Evolutionary conservation across 83 land plant genomes (phyloP), one percentile per base, ranked within the genome.

Genomic region (Larix sibirica): DNA sequence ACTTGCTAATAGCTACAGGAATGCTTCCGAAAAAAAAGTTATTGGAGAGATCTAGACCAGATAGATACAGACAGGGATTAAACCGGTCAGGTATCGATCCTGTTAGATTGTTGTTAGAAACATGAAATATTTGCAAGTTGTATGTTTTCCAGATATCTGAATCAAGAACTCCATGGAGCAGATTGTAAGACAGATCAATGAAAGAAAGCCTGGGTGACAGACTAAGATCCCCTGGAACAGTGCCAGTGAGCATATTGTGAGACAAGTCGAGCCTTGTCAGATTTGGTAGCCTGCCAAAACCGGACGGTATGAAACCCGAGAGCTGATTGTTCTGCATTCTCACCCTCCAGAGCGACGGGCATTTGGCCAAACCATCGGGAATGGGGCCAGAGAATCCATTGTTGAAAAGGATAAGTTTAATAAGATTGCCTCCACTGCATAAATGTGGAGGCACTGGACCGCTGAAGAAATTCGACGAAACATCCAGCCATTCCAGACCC

Each of bases 361-460:
- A 93, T n/a, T 76, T 59, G 21, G 95, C 81, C 65, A 93, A 68
- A 47, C 83, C 76, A 12, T 62, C 24, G 23, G 98, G 98, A 58
- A 95, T 90, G 40, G 86, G 36, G 20, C 97, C 96, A 24, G 89
- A 73, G 79, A 95, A 93, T 79, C 69, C 87, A 67, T 95, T 95
- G 92, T 88, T 88, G 87, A 91, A 95, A 24, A 95, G 89, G 8
- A 92, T 91, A 80, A 92, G 90, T 86, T 88, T 91, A 18, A 86
- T 88, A 66, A 95, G 91, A 17, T 84, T 85, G 64, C 90, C 89
- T 33, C 80, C 75, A 66, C 38, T 63, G 82, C 95, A 92, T 4
- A 95, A 62, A 3, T 80, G 74, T 5, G 84, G 28, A 7, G 97
- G 95, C 18, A 95, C 88, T 4, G 70, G 83, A 6, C 97, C 97